phyloP scores from a whole-genome alignment of 352 stramenopile genomes.

The Aphanomyces astaci region DNA sequence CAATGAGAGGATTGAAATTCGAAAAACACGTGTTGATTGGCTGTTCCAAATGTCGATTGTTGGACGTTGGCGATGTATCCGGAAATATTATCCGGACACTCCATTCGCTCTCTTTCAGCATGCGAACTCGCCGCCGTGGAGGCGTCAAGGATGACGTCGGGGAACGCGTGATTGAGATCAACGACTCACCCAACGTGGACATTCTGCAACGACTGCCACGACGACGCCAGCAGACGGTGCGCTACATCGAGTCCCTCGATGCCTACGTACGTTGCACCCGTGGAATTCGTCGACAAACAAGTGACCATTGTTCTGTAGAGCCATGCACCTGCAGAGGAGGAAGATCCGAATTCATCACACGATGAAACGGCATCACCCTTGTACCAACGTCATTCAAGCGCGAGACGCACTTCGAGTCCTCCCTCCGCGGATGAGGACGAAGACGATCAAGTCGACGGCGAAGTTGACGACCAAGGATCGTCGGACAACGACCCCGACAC shows the following conservation, averaged over 20 bases:
- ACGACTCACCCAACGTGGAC: conserved; percentile 5
- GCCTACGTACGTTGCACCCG: background rate
- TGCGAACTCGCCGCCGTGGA: background rate
- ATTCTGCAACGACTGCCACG: background rate
- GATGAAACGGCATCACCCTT: background rate
- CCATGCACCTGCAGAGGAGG: background rate
- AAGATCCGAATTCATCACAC: background rate
- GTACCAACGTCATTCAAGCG: background rate
- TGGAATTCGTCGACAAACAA: no score
- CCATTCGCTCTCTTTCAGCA: background rate
- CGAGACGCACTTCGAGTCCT: background rate
- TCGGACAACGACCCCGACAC: conserved; percentile 31
- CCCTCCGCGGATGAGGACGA: conserved; percentile 4
- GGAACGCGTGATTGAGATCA: conserved; percentile 12
- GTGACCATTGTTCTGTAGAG: background rate
- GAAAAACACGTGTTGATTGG: background rate
- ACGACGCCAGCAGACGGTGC: background rate
- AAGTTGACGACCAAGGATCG: conserved; percentile 25
- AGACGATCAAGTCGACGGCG: conserved; percentile 23
- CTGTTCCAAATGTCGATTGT: no score
- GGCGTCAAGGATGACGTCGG: background rate
- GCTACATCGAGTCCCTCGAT: conserved; percentile 2
- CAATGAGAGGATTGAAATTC: background rate
- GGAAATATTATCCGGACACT: conserved; percentile 17
- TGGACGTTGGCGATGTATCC: no score